phyloP scores from a whole-genome alignment of 345 rosid species.

The Theobroma cacao region DNA sequence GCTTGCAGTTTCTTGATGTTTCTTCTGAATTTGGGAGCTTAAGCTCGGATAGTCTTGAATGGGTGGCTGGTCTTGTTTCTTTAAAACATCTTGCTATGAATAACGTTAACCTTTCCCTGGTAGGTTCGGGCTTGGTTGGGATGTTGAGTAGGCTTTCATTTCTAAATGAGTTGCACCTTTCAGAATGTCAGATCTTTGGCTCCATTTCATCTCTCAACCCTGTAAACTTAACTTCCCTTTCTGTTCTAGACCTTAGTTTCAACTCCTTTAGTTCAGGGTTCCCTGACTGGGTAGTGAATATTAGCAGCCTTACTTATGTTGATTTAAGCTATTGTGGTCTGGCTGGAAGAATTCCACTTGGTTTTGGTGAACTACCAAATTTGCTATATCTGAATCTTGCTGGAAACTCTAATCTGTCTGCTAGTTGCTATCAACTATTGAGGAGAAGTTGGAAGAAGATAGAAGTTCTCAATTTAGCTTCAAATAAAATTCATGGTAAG shows the following conservation, averaged over 20 bases:
- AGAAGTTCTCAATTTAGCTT: slow-evolving; percentile 26
- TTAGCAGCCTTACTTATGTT: slow-evolving; percentile 25
- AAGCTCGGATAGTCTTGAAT: slow-evolving; percentile 24
- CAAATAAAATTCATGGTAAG: slow-evolving; percentile 30
- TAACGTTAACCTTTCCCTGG: slow-evolving; percentile 23
- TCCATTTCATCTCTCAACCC: slow-evolving; percentile 15
- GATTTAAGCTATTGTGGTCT: slow-evolving; percentile 17
- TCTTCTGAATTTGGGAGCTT: slow-evolving; percentile 20
- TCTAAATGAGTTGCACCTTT: slow-evolving; percentile 33
- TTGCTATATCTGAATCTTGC: slow-evolving; percentile 31
- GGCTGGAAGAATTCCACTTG: slow-evolving; percentile 41
- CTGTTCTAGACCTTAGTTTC: slow-evolving; percentile 26
- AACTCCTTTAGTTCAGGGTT: slow-evolving; percentile 30
- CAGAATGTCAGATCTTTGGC: slow-evolving; percentile 25
- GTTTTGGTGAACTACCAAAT: slow-evolving; percentile 31
- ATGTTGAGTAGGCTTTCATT: slow-evolving; percentile 18
- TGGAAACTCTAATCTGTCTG: slow-evolving; percentile 34
- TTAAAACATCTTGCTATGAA: slow-evolving; percentile 27
- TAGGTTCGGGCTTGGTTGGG: slow-evolving; percentile 15
- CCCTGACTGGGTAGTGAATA: slow-evolving; percentile 39
- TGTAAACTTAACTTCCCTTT: slow-evolving; percentile 34
- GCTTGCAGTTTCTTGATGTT: slow-evolving; percentile 36
- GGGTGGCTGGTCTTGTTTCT: slow-evolving; percentile 38
- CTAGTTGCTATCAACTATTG: slow-evolving; percentile 35
- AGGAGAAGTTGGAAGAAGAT: slow-evolving; percentile 38